A percentile compares a stretch with the other conserved stretches of the same genome.
phyloP scores from a whole-genome alignment of 2,329 filamentous ascomycete genomes.

The Tolypocladium tropicale region DNA sequence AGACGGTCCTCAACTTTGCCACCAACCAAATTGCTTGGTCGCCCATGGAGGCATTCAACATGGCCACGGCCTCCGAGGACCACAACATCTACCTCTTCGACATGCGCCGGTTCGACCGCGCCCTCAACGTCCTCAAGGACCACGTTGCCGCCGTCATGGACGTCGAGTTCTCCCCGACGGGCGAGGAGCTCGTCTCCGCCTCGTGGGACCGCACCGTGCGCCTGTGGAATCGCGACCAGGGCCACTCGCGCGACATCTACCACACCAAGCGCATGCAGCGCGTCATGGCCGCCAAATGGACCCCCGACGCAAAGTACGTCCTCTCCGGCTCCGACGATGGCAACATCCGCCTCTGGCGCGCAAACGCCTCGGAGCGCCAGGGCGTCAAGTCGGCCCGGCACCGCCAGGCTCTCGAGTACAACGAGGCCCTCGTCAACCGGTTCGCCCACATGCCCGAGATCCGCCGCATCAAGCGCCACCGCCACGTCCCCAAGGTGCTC shows the following conservation, averaged over 20 bases:
- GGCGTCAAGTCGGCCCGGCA: constrained; percentile 81
- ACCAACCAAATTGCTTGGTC: constrained; percentile 86
- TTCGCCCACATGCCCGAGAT: constrained; percentile 97
- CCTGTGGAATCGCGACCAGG: constrained; percentile 69
- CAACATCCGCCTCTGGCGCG: constrained; percentile 78
- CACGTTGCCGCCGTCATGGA: constrained; percentile 92
- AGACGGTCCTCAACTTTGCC: constrained; percentile 71
- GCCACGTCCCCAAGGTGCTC: constrained; percentile 82
- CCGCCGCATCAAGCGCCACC: constrained; percentile 77
- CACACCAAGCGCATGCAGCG: constrained; percentile 98
- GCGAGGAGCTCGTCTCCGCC: constrained; percentile 84
- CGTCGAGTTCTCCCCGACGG: constrained; percentile 89
- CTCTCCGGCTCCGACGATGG: constrained; percentile 90
- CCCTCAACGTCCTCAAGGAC: constrained; percentile 81
- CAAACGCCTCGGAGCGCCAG: constrained; percentile 71
- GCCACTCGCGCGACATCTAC: constrained; percentile 86
- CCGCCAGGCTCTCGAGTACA: constrained; percentile 83
- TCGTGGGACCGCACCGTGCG: constrained; percentile 80
- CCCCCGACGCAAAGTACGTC: constrained; percentile 81
- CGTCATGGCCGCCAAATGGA: constrained; percentile 77
- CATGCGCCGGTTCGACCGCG: constrained; percentile 80
- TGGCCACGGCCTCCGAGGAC: constrained; percentile 88
- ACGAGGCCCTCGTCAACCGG: constrained; percentile 69
- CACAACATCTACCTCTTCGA: constrained; percentile 87
- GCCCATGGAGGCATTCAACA: constrained; percentile 93